Conservation (phyloP, 1,139 yeast genomes). For the Petasospora rhodanensis region DNA sequence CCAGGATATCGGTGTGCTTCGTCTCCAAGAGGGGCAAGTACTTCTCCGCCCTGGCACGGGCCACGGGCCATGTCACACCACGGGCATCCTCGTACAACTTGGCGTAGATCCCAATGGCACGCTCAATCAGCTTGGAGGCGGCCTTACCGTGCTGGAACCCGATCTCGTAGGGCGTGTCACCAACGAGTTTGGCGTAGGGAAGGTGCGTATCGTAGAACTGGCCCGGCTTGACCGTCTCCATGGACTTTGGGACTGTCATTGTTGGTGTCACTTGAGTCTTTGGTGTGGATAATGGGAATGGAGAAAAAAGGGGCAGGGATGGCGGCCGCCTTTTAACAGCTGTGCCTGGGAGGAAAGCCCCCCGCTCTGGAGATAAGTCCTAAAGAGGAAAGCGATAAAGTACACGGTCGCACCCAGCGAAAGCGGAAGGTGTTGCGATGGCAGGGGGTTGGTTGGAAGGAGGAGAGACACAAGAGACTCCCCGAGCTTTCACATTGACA, state of each 20-base stretch:
- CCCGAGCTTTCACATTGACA: too few species aligned
- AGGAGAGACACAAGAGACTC: too few species aligned
- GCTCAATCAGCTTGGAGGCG: conserved; percentile 15
- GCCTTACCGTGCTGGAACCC: conserved; percentile 19
- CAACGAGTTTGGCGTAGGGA: conserved; percentile 15
- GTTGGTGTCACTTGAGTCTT: too few species aligned
- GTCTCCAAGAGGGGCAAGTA: conserved; percentile 14
- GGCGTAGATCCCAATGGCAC: conserved; percentile 16
- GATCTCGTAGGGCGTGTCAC: conserved; percentile 15
- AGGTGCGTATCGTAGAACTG: conserved; percentile 20
- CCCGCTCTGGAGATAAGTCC: conserved; percentile 10
- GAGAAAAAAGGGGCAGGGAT: too few species aligned
- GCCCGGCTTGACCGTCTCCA: conserved; percentile 11
- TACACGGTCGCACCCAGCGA: too few species aligned
- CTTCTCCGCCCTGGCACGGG: conserved; percentile 13
- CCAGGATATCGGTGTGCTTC: conserved; percentile 15
- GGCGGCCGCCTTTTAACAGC: too few species aligned
- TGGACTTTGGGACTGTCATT: conserved; percentile 1
- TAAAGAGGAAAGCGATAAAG: conserved; percentile 8
- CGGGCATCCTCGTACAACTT: conserved; percentile 16
- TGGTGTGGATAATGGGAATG: too few species aligned
- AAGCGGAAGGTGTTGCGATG: too few species aligned
- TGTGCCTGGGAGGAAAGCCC: too few species aligned
- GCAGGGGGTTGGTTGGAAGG: too few species aligned
- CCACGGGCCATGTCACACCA: conserved; percentile 18